These are phyloP conservation scores for Leccinum obscurum DNA, from an alignment of 768 basidiomycete genomes.

Conservation along the genomic window DNA sequence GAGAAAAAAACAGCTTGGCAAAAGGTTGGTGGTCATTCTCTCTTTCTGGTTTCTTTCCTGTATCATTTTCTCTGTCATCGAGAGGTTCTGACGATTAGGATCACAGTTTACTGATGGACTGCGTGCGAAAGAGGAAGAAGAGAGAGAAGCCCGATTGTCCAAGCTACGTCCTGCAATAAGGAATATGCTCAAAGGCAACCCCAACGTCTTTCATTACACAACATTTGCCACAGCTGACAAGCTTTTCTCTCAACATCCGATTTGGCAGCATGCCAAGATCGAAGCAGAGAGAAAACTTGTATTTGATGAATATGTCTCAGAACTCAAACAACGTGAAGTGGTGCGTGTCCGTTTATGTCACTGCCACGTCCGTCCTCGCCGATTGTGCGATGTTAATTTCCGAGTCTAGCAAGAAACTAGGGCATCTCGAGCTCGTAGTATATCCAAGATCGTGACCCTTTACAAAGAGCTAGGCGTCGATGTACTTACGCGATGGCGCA, in stretches of 20 bases:
- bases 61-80: background rate
- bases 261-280: slow-evolving; percentile 86
- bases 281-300: slow-evolving; percentile 85
- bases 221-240: slow-evolving; percentile 89
- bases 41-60: background rate
- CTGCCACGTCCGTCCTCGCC: slow-evolving; percentile 2
- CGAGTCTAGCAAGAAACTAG: slow-evolving; percentile 70
- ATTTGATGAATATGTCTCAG: slow-evolving; percentile 89
- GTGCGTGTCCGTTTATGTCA: slow-evolving; percentile 44
- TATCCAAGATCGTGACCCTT: slow-evolving; percentile 78
- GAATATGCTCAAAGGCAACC: slow-evolving; percentile 84
- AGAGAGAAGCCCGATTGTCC: slow-evolving; percentile 77
- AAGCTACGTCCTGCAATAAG: slow-evolving; percentile 85
- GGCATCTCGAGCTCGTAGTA: slow-evolving; percentile 73
- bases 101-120: slow-evolving; percentile 69
- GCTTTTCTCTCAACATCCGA: slow-evolving; percentile 82
- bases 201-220: slow-evolving; percentile 87
- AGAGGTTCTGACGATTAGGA: slow-evolving; percentile 9
- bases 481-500: slow-evolving; percentile 91
- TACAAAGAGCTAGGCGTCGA: slow-evolving; percentile 89
- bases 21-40: slow-evolving; percentile 57
- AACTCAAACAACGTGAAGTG: slow-evolving; percentile 86
- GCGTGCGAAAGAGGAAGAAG: slow-evolving; percentile 81
- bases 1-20: slow-evolving; percentile 96
- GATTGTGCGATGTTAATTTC: slow-evolving; percentile 6